Base-by-base conservation (phyloP, 2,329 filamentous ascomycete species). In the Beauveria varroae region DNA sequence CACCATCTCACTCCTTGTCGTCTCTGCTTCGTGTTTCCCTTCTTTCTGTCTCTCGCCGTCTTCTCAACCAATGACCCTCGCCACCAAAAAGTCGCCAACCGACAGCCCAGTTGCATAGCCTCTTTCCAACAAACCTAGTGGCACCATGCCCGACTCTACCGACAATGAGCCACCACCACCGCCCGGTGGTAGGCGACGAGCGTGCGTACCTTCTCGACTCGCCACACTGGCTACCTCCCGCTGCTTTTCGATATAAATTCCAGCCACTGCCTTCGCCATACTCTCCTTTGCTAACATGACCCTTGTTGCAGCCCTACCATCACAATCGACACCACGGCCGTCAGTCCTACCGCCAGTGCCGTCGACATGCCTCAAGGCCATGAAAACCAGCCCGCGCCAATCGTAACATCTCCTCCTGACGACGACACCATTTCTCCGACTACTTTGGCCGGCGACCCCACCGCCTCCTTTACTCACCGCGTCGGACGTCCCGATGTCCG, bases 251-350 rank as follows among this genome's bases (percentile, higher is more conserved):
- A 57, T 37, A 57, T 46, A 57, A 57, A 58, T 16, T 14, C 4
- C 10, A 30, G 8, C 4, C 20, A 46, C 22, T 51, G 46, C 46
- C 34, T 34, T 47, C 24, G 7, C 16, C 8, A n/a, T 50, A 44
- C 34, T 44, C 14, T 22, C 41, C 20, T 26, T 24, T 51, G 14
- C 50, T 54, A 54, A 44, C 34, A 16, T 46, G 18, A 22, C 22
- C 7, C 18, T 22, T 24, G 16, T 28, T 47, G 49, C 63, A 83
- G 80, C 47, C 81, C 80, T 41, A 81, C 80, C 58, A 83, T 83
- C 63, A 83, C 79, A 57, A 82, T 83, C 58, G 79, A 83, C 65
- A 82, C 80, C 14, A 77, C 80, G 9, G 78, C 74, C 62, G 71
- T 72, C 63, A 71, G 68, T 58, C 63, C 68, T 60, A 65, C 70